Conservation (phyloP, 768 basidiomycete genomes). For the Hydnum rufescens region DNA sequence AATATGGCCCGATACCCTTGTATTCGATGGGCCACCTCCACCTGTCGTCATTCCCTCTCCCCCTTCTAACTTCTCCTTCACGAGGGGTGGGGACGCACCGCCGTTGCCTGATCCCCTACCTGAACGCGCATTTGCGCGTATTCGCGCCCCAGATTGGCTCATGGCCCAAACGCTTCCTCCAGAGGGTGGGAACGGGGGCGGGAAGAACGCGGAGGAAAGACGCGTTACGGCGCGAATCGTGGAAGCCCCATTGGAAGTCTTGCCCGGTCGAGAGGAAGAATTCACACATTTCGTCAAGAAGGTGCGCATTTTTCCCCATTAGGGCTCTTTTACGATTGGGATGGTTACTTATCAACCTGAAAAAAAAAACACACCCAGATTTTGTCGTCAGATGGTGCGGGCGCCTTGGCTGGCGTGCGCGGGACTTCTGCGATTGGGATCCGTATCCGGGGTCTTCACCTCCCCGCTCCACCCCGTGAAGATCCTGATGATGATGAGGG, state of each 20-base stretch:
- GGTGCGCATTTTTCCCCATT: conserved; percentile 22
- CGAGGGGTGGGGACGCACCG: conserved; percentile 19
- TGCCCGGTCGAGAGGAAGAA: conserved; percentile 57
- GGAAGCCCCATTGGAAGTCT: conserved; percentile 56
- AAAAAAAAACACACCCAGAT: too few species aligned
- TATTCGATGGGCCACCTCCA: conserved; percentile 55
- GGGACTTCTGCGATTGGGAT: background rate
- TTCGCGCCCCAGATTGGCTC: conserved; percentile 54
- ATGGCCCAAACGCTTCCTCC: conserved; percentile 18
- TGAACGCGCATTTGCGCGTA: conserved; percentile 52
- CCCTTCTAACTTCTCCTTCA: conserved; percentile 9
- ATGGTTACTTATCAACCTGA: background rate
- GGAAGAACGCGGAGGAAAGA: conserved; percentile 22
- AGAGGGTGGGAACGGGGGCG: conserved; percentile 19
- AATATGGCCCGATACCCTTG: conserved; percentile 55
- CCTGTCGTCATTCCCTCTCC: conserved; percentile 10
- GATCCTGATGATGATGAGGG: background rate
- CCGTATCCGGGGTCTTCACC: background rate
- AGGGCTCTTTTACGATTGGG: background rate
- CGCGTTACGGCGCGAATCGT: conserved; percentile 40
- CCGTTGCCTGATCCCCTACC: conserved; percentile 50
- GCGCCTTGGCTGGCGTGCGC: background rate
- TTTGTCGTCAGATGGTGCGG: background rate
- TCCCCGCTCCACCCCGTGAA: background rate
- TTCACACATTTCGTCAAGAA: conserved; percentile 63